Percentiles rank a stretch among this genome's conserved stretches.
phyloP scores from a whole-genome alignment of 2,329 filamentous ascomycete species.

The Penicillium sp. region DNA sequence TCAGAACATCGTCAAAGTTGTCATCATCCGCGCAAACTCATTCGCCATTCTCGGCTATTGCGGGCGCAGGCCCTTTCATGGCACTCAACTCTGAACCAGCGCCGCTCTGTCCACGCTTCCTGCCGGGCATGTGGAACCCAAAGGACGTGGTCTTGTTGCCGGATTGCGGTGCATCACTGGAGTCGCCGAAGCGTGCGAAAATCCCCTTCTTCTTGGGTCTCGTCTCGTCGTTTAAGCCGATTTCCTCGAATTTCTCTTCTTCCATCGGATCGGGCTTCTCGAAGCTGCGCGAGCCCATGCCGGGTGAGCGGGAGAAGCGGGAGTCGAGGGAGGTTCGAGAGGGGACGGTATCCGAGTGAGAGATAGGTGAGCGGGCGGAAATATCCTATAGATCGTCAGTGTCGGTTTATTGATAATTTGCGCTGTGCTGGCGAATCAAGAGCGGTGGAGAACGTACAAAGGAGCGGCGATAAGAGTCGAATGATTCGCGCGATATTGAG shows the following conservation, averaged over 20 bases:
- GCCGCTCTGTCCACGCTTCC: slow-evolving; percentile 66
- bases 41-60: slow-evolving; percentile 14
- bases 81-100: slow-evolving; percentile 66
- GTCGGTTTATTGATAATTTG: slow-evolving; percentile 4
- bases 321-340: slow-evolving; percentile 78
- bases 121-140: slow-evolving; percentile 63
- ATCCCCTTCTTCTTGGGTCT: slow-evolving; percentile 75
- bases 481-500: slow-evolving; percentile 91
- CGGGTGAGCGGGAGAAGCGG: slow-evolving; percentile 58
- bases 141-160: slow-evolving; percentile 45
- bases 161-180: slow-evolving; percentile 32
- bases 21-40: slow-evolving; percentile 18
- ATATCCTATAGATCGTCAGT: slow-evolving; percentile 62
- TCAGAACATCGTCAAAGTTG: slow-evolving; percentile 4
- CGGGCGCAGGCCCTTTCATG: slow-evolving; percentile 45
- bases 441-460: slow-evolving; percentile 61
- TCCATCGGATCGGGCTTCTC: slow-evolving; percentile 59
- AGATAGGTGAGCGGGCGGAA: slow-evolving; percentile 74
- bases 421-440: not conserved
- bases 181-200: slow-evolving; percentile 66
- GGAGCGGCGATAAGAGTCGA: slow-evolving; percentile 91
- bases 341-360: slow-evolving; percentile 52
- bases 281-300: slow-evolving; percentile 55
- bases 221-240: slow-evolving; percentile 74
- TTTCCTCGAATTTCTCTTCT: slow-evolving; percentile 83